phyloP scores from a whole-genome alignment of 176 grass and related monocot species.

The Ensete glaucum region DNA sequence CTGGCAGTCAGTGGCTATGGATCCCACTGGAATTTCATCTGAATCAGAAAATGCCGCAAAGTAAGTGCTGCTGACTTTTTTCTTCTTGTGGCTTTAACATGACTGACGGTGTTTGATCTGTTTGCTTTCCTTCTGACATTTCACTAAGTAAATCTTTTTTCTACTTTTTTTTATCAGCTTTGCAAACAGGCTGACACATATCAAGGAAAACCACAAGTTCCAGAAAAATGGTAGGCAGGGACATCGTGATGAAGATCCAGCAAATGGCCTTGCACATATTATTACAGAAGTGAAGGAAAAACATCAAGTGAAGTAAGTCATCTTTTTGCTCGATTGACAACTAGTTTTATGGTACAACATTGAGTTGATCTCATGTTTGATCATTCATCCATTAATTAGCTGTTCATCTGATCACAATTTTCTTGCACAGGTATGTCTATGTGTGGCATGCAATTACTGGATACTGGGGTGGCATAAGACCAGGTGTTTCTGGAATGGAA shows the following conservation, averaged over 20 bases:
- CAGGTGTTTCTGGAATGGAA: conserved; percentile 40
- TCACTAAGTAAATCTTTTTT: neutral
- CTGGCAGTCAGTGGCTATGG: conserved; percentile 71
- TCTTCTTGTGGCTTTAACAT: neutral
- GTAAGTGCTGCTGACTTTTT: conserved; percentile 27
- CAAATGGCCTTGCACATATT: conserved; percentile 47
- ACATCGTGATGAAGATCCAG: conserved; percentile 45
- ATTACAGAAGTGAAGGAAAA: conserved; percentile 59
- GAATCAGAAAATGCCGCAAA: conserved; percentile 62
- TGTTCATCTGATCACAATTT: neutral
- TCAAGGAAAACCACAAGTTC: conserved; percentile 88
- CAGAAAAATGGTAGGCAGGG: conserved; percentile 62
- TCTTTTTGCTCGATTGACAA: neutral
- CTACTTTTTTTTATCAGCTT: conserved; percentile 39
- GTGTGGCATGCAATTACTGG: conserved; percentile 82
- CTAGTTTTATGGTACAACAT: neutral
- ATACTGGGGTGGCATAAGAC: conserved; percentile 82
- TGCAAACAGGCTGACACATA: conserved; percentile 78
- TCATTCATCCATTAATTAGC: neutral
- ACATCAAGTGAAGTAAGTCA: conserved; percentile 59
- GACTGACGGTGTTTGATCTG: neutral
- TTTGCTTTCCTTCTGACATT: neutral
- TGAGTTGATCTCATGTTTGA: neutral
- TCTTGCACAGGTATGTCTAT: conserved; percentile 52
- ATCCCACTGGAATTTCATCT: conserved; percentile 35